Evolutionary conservation across 2,329 filamentous ascomycete genomes (phyloP).

Genomic region (Penicillium expansum): DNA sequence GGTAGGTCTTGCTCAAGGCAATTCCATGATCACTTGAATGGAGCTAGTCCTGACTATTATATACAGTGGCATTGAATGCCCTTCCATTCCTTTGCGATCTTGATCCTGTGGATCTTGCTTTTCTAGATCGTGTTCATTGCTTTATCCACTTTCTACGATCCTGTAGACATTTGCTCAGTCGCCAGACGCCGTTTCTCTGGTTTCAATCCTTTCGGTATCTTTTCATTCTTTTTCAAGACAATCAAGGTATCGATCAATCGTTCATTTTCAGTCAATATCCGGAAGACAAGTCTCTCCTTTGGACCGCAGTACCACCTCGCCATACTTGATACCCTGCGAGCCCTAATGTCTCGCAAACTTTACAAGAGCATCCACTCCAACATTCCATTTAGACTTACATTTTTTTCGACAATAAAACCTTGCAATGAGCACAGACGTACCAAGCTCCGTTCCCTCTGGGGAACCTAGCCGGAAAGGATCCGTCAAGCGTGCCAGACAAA

Average conservation of each 20-base stretch:
- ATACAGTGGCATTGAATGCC: conserved; percentile 35
- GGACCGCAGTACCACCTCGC: background rate
- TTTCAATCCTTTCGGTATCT: conserved; percentile 1
- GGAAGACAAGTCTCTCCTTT: background rate
- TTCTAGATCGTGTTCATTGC: conserved; percentile 11
- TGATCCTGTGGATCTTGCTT: conserved; percentile 17
- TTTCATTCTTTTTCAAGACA: conserved; percentile 7
- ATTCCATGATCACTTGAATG: background rate
- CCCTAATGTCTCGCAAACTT: background rate
- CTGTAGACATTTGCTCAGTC: background rate
- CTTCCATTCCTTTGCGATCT: conserved; percentile 24
- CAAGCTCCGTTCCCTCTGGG: conserved; percentile 10
- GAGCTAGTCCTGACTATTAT: background rate
- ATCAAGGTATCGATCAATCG: conserved; percentile 15
- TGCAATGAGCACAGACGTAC: conserved; percentile 24
- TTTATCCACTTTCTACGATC: background rate
- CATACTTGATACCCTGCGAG: conserved; percentile 13
- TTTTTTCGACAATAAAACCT: background rate
- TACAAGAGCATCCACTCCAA: background rate
- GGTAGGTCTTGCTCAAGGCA: conserved; percentile 15
- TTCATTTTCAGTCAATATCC: background rate
- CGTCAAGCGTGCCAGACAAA: conserved; percentile 36
- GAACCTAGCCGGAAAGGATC: conserved; percentile 30
- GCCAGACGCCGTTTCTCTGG: conserved; percentile 2
- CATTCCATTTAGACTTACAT: background rate